Evolutionary conservation across 371 early-diverging fungal genomes (phyloP), one percentile per base, ranked within the genome.

Genomic region (Chytridium lagenaria): DNA sequence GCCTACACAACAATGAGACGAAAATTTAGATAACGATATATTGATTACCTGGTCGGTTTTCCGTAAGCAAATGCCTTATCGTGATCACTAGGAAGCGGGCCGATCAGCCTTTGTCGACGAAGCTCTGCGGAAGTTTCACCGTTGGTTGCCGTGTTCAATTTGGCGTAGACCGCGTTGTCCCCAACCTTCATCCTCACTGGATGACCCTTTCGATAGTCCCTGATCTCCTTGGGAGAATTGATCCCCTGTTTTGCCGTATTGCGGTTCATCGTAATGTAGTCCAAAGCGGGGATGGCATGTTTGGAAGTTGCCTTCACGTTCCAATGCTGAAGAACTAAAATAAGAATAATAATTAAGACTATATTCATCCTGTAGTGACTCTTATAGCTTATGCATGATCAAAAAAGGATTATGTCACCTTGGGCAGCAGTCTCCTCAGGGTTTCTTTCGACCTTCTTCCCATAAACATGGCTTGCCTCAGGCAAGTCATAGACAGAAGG

Each of bases 261-360:
- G 51, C 83, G 76, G 77, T 87, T 87, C 87, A 87, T 87, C 40
- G 86, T 75, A 51, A 85, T 78, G 78, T 85, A 87, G 76, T 87
- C 85, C 31, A 87, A 77, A 10, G 85, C 76, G n/a, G 84, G 80
- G 12, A 73, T 71, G 5, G 76, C 73, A 59, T 84, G 69, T 66
- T 83, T 81, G 64, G 78, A 71, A 15, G 61, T 80, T 2, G 81
- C 76, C 37, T 77, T 79, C 51, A 79, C 79, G 59, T 80, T 76
- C 84, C 82, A 81, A 74, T 81, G 78, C 22, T 79, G 81, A n/a
- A 83, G 77, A 38, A 86, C 85, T 86, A 50, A 22, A 44, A n/a
- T n/a, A n/a, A n/a, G n/a, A n/a, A n/a, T n/a, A n/a, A n/a, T n/a
- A n/a, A n/a, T n/a, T n/a, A n/a, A n/a, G n/a, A n/a, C 19, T 19